Conservation (phyloP, 2,329 filamentous ascomycete genomes). For the Gremmenia infestans region DNA sequence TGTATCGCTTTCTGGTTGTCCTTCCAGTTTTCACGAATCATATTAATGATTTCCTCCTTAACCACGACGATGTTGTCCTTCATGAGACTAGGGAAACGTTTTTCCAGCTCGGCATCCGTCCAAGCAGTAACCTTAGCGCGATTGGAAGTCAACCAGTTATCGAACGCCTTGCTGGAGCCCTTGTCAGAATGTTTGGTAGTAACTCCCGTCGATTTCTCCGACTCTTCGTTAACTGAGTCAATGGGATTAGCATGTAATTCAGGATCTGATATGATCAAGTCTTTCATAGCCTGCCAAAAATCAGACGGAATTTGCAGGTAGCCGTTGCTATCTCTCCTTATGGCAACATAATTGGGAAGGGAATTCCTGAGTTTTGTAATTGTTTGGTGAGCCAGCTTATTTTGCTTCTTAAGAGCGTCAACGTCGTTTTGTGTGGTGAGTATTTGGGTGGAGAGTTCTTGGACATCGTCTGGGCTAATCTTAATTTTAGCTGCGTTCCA, state of each 20-base stretch:
- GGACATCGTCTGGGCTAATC: conserved; percentile 17
- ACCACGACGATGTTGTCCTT: conserved; percentile 18
- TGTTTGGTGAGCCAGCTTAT: conserved; percentile 30
- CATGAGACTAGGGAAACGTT: conserved; percentile 17
- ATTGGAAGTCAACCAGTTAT: conserved; percentile 16
- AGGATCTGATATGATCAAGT: conserved; percentile 44
- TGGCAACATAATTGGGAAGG: conserved; percentile 53
- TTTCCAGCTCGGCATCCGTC: conserved; percentile 14
- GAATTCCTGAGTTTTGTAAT: conserved; percentile 38
- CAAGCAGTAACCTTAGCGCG: conserved; percentile 8
- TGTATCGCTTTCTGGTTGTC: conserved; percentile 15
- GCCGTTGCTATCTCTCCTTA: conserved; percentile 48
- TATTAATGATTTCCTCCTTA: conserved; percentile 64
- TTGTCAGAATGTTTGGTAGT: conserved; percentile 9
- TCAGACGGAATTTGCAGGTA: conserved; percentile 50
- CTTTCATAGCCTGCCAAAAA: conserved; percentile 61
- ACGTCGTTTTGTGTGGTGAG: conserved; percentile 22
- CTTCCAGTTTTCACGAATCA: conserved; percentile 80
- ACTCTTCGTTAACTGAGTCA: conserved; percentile 17
- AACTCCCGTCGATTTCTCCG: neutral
- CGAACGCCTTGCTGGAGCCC: conserved; percentile 6
- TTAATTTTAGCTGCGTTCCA: conserved; percentile 11
- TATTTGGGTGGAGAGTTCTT: conserved; percentile 20
- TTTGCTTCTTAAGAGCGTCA: conserved; percentile 9
- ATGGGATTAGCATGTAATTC: conserved; percentile 3